These are phyloP conservation scores for Kwoniella heveanensis DNA, from an alignment of 768 basidiomycete genomes.

Conservation along the genomic window DNA sequence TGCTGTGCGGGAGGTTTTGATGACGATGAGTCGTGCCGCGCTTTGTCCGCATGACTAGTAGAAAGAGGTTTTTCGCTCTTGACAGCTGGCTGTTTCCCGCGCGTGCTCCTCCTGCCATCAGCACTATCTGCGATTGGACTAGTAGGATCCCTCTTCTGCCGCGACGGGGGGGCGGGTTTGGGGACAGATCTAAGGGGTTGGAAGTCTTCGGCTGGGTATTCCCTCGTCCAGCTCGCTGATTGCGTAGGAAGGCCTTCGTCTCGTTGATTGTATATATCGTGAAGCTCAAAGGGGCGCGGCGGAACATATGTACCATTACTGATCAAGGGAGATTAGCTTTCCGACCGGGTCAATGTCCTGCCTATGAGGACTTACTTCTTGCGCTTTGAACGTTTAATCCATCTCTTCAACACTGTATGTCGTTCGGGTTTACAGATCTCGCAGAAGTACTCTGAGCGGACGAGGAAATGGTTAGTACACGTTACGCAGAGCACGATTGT, in stretches of 20 bases:
- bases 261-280: slow-evolving; percentile 31
- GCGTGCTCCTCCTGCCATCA: slow-evolving; percentile 21
- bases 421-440: slow-evolving; percentile 87
- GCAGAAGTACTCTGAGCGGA: slow-evolving; percentile 79
- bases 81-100: slow-evolving; percentile 7
- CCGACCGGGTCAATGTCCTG: no score
- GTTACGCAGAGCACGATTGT: no score
- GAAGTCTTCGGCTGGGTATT: background rate
- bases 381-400: slow-evolving; percentile 45
- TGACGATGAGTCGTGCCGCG: slow-evolving; percentile 9
- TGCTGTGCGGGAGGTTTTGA: background rate
- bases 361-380: slow-evolving; percentile 75
- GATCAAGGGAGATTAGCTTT: background rate
- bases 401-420: slow-evolving; percentile 67
- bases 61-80: slow-evolving; percentile 29
- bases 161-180: slow-evolving; percentile 13
- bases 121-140: slow-evolving; percentile 21
- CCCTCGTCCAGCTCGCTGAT: slow-evolving; percentile 42
- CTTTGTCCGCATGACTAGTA: background rate
- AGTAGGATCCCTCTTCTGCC: slow-evolving; percentile 34
- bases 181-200: slow-evolving; percentile 7
- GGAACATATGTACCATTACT: slow-evolving; percentile 29
- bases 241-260: slow-evolving; percentile 49
- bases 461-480: no score
- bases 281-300: slow-evolving; percentile 45